Percentiles rank a stretch among this genome's conserved stretches.
Evolutionary conservation across 331 rosid species (phyloP).

Genomic region (Quercus lobata): DNA sequence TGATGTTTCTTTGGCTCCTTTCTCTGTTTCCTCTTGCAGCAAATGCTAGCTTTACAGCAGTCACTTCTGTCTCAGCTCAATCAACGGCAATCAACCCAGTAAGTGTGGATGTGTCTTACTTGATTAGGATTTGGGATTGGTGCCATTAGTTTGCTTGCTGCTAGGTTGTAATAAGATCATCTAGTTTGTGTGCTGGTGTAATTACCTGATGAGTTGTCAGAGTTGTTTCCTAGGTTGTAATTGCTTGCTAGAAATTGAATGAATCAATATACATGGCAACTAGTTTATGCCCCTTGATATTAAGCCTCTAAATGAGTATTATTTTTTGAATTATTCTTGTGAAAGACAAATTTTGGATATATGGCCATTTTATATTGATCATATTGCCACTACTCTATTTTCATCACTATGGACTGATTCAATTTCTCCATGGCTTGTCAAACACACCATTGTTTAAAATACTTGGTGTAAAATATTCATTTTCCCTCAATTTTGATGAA

Average conservation of each 20-base stretch:
- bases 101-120: slow-evolving; percentile 16
- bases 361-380: not conserved
- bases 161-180: not conserved
- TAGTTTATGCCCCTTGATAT: not conserved
- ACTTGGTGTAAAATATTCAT: not conserved
- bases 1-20: not conserved
- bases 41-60: slow-evolving; percentile 55
- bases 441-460: not conserved
- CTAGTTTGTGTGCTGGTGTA: not conserved
- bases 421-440: not conserved
- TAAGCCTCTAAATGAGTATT: not conserved
- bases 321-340: not conserved
- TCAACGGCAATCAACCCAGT: slow-evolving; percentile 48
- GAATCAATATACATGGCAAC: not conserved
- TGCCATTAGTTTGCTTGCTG: not conserved
- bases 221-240: not conserved
- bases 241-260: not conserved
- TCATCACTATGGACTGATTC: not conserved
- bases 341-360: not conserved
- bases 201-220: not conserved
- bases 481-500: not conserved
- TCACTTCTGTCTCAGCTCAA: slow-evolving; percentile 42
- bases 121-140: not conserved
- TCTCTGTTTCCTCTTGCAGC: slow-evolving; percentile 31
- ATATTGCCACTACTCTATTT: not conserved